These are phyloP conservation scores for Coemansia asiatica DNA, from an alignment of 192 early-diverging fungal species.

Conservation along the genomic window DNA sequence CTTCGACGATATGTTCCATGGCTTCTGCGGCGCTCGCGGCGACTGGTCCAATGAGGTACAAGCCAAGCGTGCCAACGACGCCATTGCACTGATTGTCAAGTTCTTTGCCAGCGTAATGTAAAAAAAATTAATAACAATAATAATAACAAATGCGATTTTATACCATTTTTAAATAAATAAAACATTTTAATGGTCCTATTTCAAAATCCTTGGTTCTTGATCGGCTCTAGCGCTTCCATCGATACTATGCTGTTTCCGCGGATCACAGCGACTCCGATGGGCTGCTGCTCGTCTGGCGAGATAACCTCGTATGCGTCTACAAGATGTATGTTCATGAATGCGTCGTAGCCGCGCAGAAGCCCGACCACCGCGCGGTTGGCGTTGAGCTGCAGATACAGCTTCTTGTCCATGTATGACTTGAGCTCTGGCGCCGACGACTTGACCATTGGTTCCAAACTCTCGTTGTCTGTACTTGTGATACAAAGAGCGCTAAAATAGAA, in stretches of 20 bases:
- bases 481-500: background rate
- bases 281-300: constrained; percentile 62
- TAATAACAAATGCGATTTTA: background rate
- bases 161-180: background rate
- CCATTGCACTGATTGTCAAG: constrained; percentile 54
- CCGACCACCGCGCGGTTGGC: constrained; percentile 89
- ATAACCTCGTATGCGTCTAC: constrained; percentile 88
- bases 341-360: constrained; percentile 95
- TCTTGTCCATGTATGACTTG: constrained; percentile 89
- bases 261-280: constrained; percentile 87
- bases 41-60: constrained; percentile 53
- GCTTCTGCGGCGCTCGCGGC: constrained; percentile 61
- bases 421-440: constrained; percentile 67
- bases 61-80: constrained; percentile 57
- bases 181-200: background rate
- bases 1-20: constrained; percentile 63
- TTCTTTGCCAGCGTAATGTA: constrained; percentile 47
- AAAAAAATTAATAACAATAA: background rate
- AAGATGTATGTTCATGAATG: constrained; percentile 99
- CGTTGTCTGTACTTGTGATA: background rate
- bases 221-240: constrained; percentile 69
- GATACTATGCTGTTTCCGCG: constrained; percentile 76
- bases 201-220: constrained; percentile 30
- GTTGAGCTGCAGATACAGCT: constrained; percentile 87
- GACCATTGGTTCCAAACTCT: constrained; percentile 37